Evolutionary conservation across 805 yeast genomes (phyloP), one percentile per base, ranked within the genome.

Genomic region (Candida alai): DNA sequence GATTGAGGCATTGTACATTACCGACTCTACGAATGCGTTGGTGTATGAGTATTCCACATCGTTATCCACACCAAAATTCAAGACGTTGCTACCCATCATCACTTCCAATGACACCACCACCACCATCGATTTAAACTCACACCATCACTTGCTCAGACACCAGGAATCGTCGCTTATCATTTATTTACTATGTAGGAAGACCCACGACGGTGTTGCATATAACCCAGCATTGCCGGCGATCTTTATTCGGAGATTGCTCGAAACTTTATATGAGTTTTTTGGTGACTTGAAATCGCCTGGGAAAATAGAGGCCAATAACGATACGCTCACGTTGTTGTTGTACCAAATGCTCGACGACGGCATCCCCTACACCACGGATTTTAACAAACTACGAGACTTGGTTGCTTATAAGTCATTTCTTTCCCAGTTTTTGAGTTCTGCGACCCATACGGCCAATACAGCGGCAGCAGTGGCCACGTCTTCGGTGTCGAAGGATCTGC

Each of bases 261-360:
- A 56, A 13, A 70, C 70, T 0, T 62, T 84, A 43, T 61, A 67
- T 30, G 78, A 74, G 36, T 84, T 78, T 54, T 80, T 85, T 26
- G 72, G 72, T 15, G 37, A 37, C 10, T 34, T 34, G 25, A 37
- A 24, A 10, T 38, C 56, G 3, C 79, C 79, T 2, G 51, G 72
- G 17, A 82, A 79, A 44, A 59, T 93, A 8, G 80, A 74, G 35
- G 73, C 81, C 28, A 82, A 87, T 49, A 72, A 70, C 43, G 94
- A 87, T 49, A 76, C 84, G 2, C 58, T 88, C 28, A 71, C 83
- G 20, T 63, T 87, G 46, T 58, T 90, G 23, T 60, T 89, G 40
- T 82, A 78, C 48, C 93, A 84, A 50, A 76, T 85, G 77, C 51
- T 88, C 10, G 95, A 86, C 45, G 80, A 76, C 24, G 89, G 90